A percentile compares a stretch with the other conserved stretches of the same genome.
phyloP scores from a whole-genome alignment of 2,329 filamentous ascomycete genomes.

The Dothiorella sarmentorum region DNA sequence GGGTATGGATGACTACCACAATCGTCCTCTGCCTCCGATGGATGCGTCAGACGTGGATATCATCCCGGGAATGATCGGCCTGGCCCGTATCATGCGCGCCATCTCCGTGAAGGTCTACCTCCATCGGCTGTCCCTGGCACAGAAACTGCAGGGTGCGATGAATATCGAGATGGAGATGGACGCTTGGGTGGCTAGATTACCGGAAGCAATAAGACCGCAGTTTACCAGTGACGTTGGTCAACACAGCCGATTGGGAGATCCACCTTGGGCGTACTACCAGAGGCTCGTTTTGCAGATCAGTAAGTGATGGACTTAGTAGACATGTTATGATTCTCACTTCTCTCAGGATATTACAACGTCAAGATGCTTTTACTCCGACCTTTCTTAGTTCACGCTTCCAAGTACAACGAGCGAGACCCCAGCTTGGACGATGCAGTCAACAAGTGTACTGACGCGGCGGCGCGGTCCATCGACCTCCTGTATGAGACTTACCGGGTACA shows the following conservation, averaged over 20 bases:
- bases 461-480: conserved; percentile 40
- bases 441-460: conserved; percentile 41
- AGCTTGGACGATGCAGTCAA: conserved; percentile 31
- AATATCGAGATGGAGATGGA: conserved; percentile 38
- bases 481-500: conserved; percentile 39
- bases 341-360: conserved; percentile 36
- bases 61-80: conserved; percentile 41
- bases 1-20: conserved; percentile 49
- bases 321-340: not conserved
- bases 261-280: conserved; percentile 39
- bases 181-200: conserved; percentile 34
- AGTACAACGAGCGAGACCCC: conserved; percentile 22
- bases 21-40: conserved; percentile 32
- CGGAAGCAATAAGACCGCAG: conserved; percentile 33
- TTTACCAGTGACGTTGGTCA: conserved; percentile 23
- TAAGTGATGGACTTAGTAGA: conserved; percentile 12
- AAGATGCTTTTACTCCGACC: conserved; percentile 40
- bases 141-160: conserved; percentile 36
- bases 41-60: conserved; percentile 38
- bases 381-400: conserved; percentile 32
- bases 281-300: conserved; percentile 39
- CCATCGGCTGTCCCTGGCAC: conserved; percentile 31
- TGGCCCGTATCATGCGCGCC: conserved; percentile 40
- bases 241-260: conserved; percentile 31
- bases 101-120: conserved; percentile 43